Percentiles rank a stretch among this genome's conserved stretches.
phyloP scores from a whole-genome alignment of 352 stramenopile genomes.

The Bremia lactucae region DNA sequence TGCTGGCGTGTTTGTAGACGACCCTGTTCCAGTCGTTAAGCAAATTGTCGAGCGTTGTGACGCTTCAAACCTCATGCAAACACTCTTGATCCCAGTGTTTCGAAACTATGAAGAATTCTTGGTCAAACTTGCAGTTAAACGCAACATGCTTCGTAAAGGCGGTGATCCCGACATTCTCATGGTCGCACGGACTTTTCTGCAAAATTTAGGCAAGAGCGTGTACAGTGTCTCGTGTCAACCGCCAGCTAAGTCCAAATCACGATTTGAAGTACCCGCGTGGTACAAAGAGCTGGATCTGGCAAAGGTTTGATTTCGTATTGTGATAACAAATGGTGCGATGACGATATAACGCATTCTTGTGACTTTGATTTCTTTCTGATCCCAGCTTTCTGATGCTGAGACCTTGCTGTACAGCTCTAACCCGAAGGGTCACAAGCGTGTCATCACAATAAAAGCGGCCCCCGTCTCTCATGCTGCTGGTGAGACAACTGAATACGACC shows the following conservation, averaged over 20 bases:
- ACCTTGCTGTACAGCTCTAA: conserved; percentile 52
- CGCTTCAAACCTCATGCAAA: conserved; percentile 91
- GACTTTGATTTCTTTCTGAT: too few relatives aligned
- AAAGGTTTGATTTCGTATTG: conserved; percentile 25
- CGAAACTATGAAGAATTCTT: conserved; percentile 90
- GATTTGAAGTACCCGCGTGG: conserved; percentile 66
- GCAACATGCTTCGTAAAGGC: conserved; percentile 92
- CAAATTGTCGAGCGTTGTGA: conserved; percentile 87
- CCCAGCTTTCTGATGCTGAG: conserved; percentile 43
- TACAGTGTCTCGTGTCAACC: conserved; percentile 52
- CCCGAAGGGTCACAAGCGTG: conserved; percentile 38
- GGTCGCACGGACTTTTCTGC: conserved; percentile 85
- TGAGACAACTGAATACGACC: conserved; percentile 73
- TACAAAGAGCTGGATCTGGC: conserved; percentile 42
- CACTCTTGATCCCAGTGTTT: conserved; percentile 92
- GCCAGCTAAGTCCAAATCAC: conserved; percentile 72
- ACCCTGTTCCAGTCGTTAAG: conserved; percentile 89
- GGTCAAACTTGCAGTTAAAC: conserved; percentile 88
- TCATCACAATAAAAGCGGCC: conserved; percentile 44
- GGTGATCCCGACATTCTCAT: conserved; percentile 93
- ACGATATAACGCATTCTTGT: too few relatives aligned
- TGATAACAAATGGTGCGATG: conserved; percentile 12
- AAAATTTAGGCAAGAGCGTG: conserved; percentile 49
- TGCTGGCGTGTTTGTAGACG: conserved; percentile 88
- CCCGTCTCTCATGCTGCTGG: conserved; percentile 39